These are phyloP conservation scores for Entomortierella chlamydospora DNA, from an alignment of 192 early-diverging fungal species.

Conservation along the genomic window DNA sequence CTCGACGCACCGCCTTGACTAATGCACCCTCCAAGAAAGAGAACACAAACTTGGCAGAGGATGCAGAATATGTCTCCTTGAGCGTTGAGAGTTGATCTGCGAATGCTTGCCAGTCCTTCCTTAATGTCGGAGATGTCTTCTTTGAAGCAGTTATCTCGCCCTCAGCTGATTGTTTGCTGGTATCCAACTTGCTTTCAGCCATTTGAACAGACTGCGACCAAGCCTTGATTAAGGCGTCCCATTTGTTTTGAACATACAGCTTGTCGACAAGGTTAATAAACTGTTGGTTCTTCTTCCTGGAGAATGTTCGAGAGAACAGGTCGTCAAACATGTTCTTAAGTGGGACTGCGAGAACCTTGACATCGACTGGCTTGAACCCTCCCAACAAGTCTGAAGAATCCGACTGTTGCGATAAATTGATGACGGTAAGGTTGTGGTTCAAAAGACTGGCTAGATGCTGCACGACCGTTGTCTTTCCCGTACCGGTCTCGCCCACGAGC, in stretches of 20 bases:
- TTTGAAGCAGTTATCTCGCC: conserved; percentile 41
- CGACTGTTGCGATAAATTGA: conserved; percentile 97
- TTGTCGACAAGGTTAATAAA: conserved; percentile 87
- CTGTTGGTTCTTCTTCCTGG: conserved; percentile 84
- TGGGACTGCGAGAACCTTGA: conserved; percentile 78
- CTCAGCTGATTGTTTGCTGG: conserved; percentile 33
- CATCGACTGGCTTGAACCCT: conserved; percentile 97
- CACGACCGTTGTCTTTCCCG: conserved; percentile 96
- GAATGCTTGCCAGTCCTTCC: conserved; percentile 83
- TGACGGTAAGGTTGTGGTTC: conserved; percentile 82
- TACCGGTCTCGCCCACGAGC: conserved; percentile 97
- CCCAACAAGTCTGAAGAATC: conserved; percentile 95
- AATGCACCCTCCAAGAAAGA: conserved; percentile 95
- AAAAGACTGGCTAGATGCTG: conserved; percentile 89
- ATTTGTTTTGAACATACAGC: conserved; percentile 80
- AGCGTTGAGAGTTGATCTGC: conserved; percentile 70
- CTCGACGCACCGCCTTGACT: conserved; percentile 87
- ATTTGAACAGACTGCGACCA: conserved; percentile 84
- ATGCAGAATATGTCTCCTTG: conserved; percentile 74
- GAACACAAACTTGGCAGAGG: conserved; percentile 80
- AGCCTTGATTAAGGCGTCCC: conserved; percentile 80
- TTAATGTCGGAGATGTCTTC: conserved; percentile 60
- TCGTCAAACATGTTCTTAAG: conserved; percentile 87
- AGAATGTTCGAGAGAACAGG: conserved; percentile 90
- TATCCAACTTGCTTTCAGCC: conserved; percentile 68